Evolutionary conservation across 1,284 basidiomycete genomes (phyloP).

Genomic region (Lignosus rhinocerotis): DNA sequence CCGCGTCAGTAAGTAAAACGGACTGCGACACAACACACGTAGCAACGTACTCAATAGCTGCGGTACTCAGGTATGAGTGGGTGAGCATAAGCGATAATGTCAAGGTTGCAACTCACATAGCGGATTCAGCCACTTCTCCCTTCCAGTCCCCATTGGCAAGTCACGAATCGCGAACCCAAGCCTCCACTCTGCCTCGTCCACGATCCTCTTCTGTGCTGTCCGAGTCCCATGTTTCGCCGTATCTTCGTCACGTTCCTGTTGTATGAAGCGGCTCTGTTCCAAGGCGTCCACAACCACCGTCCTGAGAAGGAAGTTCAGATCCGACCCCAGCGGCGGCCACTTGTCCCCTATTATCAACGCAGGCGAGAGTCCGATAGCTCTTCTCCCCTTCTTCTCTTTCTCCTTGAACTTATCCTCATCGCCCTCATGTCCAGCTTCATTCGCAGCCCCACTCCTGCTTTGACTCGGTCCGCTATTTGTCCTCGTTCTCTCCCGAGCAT

Average conservation of each 20-base stretch:
- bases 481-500: neutral
- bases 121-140: slow-evolving; percentile 79
- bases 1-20: slow-evolving; percentile 11
- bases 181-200: slow-evolving; percentile 71
- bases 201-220: slow-evolving; percentile 36
- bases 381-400: slow-evolving; percentile 32
- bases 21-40: neutral
- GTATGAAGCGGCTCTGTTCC: slow-evolving; percentile 32
- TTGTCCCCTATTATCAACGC: slow-evolving; percentile 66
- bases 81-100: neutral
- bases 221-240: slow-evolving; percentile 26
- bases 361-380: slow-evolving; percentile 75
- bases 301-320: slow-evolving; percentile 78
- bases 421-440: neutral
- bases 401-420: neutral
- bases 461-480: slow-evolving; percentile 4
- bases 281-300: slow-evolving; percentile 80
- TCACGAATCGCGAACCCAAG: slow-evolving; percentile 82
- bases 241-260: slow-evolving; percentile 16
- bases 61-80: slow-evolving; percentile 8
- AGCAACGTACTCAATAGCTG: slow-evolving; percentile 60
- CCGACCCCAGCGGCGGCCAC: slow-evolving; percentile 86
- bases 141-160: slow-evolving; percentile 59
- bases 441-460: slow-evolving; percentile 3
- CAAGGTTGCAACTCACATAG: slow-evolving; percentile 49